Conservation (phyloP, 2,329 filamentous ascomycete genomes). For the Aspergillus uvarum region DNA sequence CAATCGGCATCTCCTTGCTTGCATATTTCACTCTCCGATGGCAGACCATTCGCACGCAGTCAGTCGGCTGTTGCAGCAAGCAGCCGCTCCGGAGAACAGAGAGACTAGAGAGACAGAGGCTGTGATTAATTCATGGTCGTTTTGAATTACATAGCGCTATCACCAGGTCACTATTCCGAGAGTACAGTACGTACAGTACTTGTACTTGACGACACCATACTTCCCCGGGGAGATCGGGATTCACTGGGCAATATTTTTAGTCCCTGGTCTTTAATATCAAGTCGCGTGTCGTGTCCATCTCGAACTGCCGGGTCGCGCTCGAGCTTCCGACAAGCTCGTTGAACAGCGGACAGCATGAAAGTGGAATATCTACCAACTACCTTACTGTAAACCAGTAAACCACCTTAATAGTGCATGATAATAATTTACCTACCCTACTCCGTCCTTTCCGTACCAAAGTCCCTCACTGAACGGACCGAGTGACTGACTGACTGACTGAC, state of each 20-base stretch:
- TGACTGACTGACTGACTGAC: too few relatives aligned
- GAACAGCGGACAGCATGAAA: slow-evolving; percentile 2
- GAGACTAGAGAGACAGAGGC: neutral
- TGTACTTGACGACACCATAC: too few relatives aligned
- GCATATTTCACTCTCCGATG: neutral
- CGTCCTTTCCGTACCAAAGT: neutral
- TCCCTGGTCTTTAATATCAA: neutral
- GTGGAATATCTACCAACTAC: too few relatives aligned
- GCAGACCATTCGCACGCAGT: neutral
- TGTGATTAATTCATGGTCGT: neutral
- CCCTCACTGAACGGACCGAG: slow-evolving; percentile 1
- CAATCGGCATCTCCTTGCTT: slow-evolving; percentile 8
- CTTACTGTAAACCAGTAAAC: neutral
- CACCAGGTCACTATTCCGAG: too few relatives aligned
- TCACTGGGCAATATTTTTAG: neutral
- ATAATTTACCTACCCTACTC: too few relatives aligned
- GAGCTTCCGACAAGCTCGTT: slow-evolving; percentile 2
- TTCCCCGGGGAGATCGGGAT: neutral
- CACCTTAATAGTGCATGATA: slow-evolving; percentile 2
- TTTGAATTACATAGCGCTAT: too few relatives aligned
- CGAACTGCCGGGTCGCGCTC: slow-evolving; percentile 19
- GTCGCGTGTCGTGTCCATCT: slow-evolving; percentile 21
- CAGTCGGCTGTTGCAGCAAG: neutral
- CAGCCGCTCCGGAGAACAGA: neutral
- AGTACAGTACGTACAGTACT: too few relatives aligned